These are phyloP conservation scores for Crithidia mellificae DNA, from an alignment of 208 protist species.

Conservation along the genomic window DNA sequence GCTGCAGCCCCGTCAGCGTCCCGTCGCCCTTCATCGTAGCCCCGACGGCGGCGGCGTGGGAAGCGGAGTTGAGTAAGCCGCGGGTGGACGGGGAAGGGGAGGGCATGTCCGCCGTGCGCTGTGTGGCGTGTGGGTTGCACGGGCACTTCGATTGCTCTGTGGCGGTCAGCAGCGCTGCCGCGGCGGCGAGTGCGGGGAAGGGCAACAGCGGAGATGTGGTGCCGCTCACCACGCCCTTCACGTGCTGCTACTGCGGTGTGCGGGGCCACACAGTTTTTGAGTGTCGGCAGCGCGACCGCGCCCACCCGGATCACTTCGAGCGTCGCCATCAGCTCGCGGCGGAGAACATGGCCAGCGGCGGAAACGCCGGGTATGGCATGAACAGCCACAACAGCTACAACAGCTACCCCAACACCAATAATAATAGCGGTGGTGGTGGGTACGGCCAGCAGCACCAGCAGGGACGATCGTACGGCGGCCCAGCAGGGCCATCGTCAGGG, in stretches of 20 bases:
- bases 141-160: conserved; percentile 76
- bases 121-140: conserved; percentile 52
- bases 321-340: conserved; percentile 29
- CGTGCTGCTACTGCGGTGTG: conserved; percentile 69
- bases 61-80: conserved; percentile 14
- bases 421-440: conserved; percentile 7
- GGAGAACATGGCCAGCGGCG: background rate
- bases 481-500: background rate
- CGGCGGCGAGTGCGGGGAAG: background rate
- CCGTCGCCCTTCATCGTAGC: conserved; percentile 58
- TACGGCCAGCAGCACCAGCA: conserved; percentile 1
- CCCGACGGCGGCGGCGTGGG: conserved; percentile 23
- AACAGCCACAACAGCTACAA: conserved; percentile 16
- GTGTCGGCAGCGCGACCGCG: conserved; percentile 47
- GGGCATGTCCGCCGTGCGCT: conserved; percentile 58
- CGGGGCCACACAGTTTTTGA: conserved; percentile 70
- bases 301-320: conserved; percentile 56
- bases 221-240: conserved; percentile 19
- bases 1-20: conserved; percentile 29
- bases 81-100: conserved; percentile 16
- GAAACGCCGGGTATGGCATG: conserved; percentile 12
- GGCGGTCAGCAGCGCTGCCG: conserved; percentile 4
- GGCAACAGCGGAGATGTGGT: conserved; percentile 6
- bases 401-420: conserved; percentile 5
- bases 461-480: conserved; percentile 7